These are phyloP conservation scores for Byssoonygena ceratinophila DNA, from an alignment of 2,329 filamentous ascomycete genomes.

Conservation along the genomic window DNA sequence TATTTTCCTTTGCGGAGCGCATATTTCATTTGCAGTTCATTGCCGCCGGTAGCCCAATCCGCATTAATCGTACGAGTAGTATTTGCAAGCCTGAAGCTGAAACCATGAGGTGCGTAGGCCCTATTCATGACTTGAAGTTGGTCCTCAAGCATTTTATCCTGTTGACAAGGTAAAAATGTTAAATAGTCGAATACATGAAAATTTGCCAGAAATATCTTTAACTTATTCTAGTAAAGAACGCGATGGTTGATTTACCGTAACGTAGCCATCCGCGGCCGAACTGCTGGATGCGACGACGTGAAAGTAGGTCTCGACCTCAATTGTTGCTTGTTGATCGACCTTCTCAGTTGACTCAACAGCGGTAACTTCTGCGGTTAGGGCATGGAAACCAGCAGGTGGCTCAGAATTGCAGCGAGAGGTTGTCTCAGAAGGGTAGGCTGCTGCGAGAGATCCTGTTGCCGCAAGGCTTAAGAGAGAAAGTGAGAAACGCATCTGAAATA, in stretches of 20 bases:
- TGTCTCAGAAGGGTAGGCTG: neutral
- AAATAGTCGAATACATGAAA: neutral
- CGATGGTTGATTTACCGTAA: neutral
- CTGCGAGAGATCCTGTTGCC: neutral
- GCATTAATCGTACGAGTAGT: constrained; percentile 45
- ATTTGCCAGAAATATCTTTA: neutral
- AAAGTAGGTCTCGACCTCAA: constrained; percentile 35
- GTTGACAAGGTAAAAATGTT: neutral
- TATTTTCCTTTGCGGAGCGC: constrained; percentile 46
- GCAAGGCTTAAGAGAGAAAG: neutral
- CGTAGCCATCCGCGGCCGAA: constrained; percentile 25
- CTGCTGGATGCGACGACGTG: constrained; percentile 32
- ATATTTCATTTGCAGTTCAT: constrained; percentile 44
- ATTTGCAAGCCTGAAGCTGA: constrained; percentile 42
- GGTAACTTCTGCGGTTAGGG: neutral
- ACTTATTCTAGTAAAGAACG: neutral
- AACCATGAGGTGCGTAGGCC: constrained; percentile 36
- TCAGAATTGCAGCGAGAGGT: neutral
- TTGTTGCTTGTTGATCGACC: constrained; percentile 18
- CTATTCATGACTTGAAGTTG: constrained; percentile 18
- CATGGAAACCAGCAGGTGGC: neutral
- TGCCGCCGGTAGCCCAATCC: constrained; percentile 43
- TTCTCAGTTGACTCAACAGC: neutral
- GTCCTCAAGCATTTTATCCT: constrained; percentile 11
- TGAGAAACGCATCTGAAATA: constrained; percentile 1